Evolutionary conservation across 2,329 filamentous ascomycete species (phyloP).

Genomic region (Alternaria conjuncta): DNA sequence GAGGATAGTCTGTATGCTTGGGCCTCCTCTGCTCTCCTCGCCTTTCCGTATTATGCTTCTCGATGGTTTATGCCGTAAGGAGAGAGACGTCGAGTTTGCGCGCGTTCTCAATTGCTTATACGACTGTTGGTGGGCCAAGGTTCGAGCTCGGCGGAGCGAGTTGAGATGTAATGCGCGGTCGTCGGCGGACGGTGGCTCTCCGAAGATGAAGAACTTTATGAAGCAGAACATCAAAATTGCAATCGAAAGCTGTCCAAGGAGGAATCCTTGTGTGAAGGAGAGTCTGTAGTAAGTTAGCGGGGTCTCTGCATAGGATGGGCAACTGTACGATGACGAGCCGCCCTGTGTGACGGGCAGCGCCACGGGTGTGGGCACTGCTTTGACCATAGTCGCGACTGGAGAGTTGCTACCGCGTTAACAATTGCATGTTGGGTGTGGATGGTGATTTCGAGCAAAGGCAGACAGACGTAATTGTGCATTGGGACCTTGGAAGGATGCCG

Average conservation of each 20-base stretch:
- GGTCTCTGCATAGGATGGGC: conserved; percentile 9
- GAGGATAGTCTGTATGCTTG: conserved; percentile 92
- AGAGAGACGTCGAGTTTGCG: conserved; percentile 43
- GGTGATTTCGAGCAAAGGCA: neutral
- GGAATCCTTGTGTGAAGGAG: conserved; percentile 91
- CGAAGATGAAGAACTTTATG: conserved; percentile 99
- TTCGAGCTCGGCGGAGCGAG: conserved; percentile 74
- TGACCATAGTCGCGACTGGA: conserved; percentile 19
- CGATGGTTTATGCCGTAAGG: conserved; percentile 47
- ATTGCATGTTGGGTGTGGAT: conserved; percentile 9
- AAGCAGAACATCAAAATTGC: conserved; percentile 90
- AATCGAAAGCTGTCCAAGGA: conserved; percentile 91
- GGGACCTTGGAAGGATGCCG: conserved; percentile 8
- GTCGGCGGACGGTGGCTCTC: conserved; percentile 85
- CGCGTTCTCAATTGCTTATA: conserved; percentile 36
- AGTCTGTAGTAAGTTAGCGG: conserved; percentile 60
- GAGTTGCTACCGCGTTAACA: conserved; percentile 9
- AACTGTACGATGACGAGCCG: conserved; percentile 22
- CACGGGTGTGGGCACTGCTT: conserved; percentile 17
- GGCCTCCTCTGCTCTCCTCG: conserved; percentile 57
- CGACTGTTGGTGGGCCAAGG: conserved; percentile 67
- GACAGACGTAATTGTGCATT: conserved; percentile 12
- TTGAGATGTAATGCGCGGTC: conserved; percentile 77
- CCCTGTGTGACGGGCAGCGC: conserved; percentile 25
- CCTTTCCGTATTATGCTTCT: conserved; percentile 55